Evolutionary conservation across 805 yeast genomes (phyloP).

Genomic region (Zygosaccharomyces lentus): DNA sequence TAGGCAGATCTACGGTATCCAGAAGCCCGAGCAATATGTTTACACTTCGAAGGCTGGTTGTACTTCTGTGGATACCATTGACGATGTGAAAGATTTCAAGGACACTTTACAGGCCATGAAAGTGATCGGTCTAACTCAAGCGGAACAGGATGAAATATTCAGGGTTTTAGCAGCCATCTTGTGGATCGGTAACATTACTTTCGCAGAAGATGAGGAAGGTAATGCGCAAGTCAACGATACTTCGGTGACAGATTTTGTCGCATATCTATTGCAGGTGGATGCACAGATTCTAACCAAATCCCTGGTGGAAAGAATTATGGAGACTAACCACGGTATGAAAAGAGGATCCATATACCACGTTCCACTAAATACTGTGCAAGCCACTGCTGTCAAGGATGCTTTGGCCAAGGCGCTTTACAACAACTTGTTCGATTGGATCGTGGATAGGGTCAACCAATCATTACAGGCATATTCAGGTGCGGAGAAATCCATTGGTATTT

Average conservation of each 20-base stretch:
- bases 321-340: slow-evolving; percentile 82
- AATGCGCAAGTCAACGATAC: slow-evolving; percentile 77
- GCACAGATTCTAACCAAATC: slow-evolving; percentile 61
- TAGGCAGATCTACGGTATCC: slow-evolving; percentile 82
- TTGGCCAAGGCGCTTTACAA: slow-evolving; percentile 91
- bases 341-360: slow-evolving; percentile 93
- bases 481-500: slow-evolving; percentile 78
- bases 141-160: slow-evolving; percentile 88
- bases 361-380: slow-evolving; percentile 87
- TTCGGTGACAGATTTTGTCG: slow-evolving; percentile 91
- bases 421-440: slow-evolving; percentile 95
- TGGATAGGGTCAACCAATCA: slow-evolving; percentile 80
- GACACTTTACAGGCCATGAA: slow-evolving; percentile 86
- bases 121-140: slow-evolving; percentile 73
- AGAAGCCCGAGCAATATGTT: slow-evolving; percentile 86
- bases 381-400: slow-evolving; percentile 92
- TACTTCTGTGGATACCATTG: slow-evolving; percentile 78
- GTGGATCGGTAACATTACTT: slow-evolving; percentile 93
- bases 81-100: slow-evolving; percentile 71
- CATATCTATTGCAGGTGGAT: slow-evolving; percentile 81
- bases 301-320: slow-evolving; percentile 75
- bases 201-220: slow-evolving; percentile 81
- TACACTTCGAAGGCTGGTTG: slow-evolving; percentile 87
- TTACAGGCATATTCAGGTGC: slow-evolving; percentile 51
- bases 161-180: slow-evolving; percentile 76